Evolutionary conservation across 2,329 filamentous ascomycete genomes (phyloP), one percentile per base, ranked within the genome.

Genomic region (Herpomyces periplanetae): DNA sequence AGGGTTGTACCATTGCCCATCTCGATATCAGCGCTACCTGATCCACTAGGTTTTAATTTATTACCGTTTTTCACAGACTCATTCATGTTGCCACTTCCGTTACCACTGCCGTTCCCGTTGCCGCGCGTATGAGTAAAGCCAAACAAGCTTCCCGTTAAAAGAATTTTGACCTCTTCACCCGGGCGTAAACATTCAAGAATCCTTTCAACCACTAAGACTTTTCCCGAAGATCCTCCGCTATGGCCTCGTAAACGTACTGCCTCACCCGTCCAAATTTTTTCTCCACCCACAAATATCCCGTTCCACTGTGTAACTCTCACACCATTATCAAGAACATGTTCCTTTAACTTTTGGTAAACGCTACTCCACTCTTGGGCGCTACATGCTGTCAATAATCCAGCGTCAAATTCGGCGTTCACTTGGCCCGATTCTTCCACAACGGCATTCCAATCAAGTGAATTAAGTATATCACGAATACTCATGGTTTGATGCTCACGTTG

Each of bases 241-340:
- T 34, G 37, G 7, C 38, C 32, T 4, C 38, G 35, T 3, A 55
- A 32, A n/a, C 51, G 45, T 7, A 55, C 38, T 1, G 48, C 41
- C 17, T 57, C 51, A n/a, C 50, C 48, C 9, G 44, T 33, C 47
- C 49, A 56, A 10, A 55, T 39, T 31, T 54, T 55, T 28, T 57
- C 51, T 2, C 44, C 49, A 4, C 51, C 51, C 0, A 55, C 31
- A 29, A 42, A 56, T 19, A 55, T 37, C 13, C 46, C 47, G 22
- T 46, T 45, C 31, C 45, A 55, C 20, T n/a, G n/a, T n/a, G n/a
- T 43, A 37, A 3, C 36, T 30, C 17, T 44, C 41, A 10, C 6
- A 10, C 8, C 6, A 8, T 21, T 45, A 37, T 5, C n/a, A n/a
- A n/a, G n/a, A n/a, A n/a, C n/a, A n/a, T n/a, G n/a, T n/a, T n/a